These are phyloP conservation scores for Marasmius fiardii DNA, from an alignment of 1,284 basidiomycete species.

Conservation along the genomic window DNA sequence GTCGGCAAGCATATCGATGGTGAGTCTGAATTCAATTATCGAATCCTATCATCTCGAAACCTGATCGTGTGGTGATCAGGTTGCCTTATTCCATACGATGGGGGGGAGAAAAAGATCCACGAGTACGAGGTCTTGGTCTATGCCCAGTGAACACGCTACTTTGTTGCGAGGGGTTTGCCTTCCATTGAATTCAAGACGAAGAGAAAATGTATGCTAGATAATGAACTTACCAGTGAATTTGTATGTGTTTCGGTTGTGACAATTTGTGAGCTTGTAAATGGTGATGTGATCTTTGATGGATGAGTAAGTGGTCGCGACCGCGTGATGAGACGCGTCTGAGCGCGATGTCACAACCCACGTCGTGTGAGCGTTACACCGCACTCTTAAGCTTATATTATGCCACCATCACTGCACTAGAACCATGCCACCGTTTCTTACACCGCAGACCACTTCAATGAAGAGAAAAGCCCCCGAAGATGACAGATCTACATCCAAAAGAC, in stretches of 20 bases:
- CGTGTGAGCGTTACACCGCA: neutral
- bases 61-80: conserved; percentile 25
- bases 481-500: neutral
- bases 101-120: conserved; percentile 44
- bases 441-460: neutral
- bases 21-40: conserved; percentile 20
- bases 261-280: neutral
- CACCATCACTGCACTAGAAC: neutral
- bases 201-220: neutral
- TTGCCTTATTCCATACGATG: conserved; percentile 50
- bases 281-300: no score
- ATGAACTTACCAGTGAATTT: no score
- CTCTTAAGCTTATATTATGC: neutral
- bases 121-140: conserved; percentile 17
- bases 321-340: no score
- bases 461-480: neutral
- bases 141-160: conserved; percentile 23
- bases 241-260: no score
- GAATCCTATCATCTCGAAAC: no score
- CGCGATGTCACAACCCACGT: neutral
- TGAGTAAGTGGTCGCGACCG: no score
- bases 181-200: neutral
- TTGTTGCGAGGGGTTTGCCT: neutral
- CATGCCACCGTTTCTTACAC: neutral
- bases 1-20: conserved; percentile 52